These are phyloP conservation scores for Phytophthora cactorum DNA, from an alignment of 352 stramenopile genomes.

Conservation along the genomic window DNA sequence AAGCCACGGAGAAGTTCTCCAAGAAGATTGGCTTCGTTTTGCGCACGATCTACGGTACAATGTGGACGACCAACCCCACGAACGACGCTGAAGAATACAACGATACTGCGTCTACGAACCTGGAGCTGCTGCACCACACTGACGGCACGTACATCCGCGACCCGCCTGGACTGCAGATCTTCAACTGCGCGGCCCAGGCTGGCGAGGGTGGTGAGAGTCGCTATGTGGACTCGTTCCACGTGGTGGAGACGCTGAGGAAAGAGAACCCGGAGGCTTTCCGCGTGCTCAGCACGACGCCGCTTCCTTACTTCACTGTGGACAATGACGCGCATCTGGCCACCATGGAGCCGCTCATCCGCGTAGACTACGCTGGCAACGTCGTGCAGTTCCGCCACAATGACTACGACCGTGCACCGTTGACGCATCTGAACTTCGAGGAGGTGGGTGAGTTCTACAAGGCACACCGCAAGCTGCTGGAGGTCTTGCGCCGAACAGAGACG, in stretches of 20 bases:
- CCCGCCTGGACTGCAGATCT: constrained; percentile 88
- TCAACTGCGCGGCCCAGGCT: constrained; percentile 87
- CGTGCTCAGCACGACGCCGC: constrained; percentile 68
- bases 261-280: constrained; percentile 69
- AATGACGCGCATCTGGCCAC: constrained; percentile 75
- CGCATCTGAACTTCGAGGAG: constrained; percentile 78
- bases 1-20: constrained; percentile 81
- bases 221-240: constrained; percentile 84
- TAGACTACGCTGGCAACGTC: constrained; percentile 77
- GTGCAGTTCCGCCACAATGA: constrained; percentile 90
- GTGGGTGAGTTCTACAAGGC: constrained; percentile 77
- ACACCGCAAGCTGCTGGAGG: constrained; percentile 69
- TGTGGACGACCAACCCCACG: constrained; percentile 89
- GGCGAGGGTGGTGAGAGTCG: constrained; percentile 74
- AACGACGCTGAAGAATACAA: constrained; percentile 79
- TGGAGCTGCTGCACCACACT: constrained; percentile 87
- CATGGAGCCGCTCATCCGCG: constrained; percentile 82
- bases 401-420: constrained; percentile 85
- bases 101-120: constrained; percentile 88
- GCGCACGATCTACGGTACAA: constrained; percentile 90
- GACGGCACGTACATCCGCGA: constrained; percentile 90
- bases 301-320: constrained; percentile 86
- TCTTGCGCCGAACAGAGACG: constrained; percentile 68
- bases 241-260: constrained; percentile 66
- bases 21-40: constrained; percentile 85